phyloP scores from a whole-genome alignment of 176 grass and related monocot genomes.

The Rhipidocladum racemiflorum region DNA sequence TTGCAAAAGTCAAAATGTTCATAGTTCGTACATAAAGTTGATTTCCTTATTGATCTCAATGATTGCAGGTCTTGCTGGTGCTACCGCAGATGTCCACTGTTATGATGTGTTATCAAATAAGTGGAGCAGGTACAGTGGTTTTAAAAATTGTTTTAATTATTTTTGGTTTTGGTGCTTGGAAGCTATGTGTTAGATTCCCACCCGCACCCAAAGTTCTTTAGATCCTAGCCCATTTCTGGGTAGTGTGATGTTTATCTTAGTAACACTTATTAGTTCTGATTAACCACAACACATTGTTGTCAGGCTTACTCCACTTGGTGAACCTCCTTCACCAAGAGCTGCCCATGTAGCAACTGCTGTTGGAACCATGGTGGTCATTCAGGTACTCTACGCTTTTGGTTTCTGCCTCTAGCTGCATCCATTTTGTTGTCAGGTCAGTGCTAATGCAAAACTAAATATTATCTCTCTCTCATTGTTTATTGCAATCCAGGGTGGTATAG shows the following conservation, averaged over 20 bases:
- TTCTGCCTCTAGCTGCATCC: not conserved
- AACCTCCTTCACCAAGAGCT: slow-evolving; percentile 96
- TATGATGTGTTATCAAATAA: slow-evolving; percentile 89
- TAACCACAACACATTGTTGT: slow-evolving; percentile 15
- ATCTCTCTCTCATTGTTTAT: slow-evolving; percentile 16
- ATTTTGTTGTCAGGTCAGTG: not conserved
- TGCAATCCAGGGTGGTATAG: slow-evolving; percentile 83
- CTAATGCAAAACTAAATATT: not conserved
- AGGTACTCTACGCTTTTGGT: slow-evolving; percentile 42
- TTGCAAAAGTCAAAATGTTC: not conserved
- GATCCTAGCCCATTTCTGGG: not conserved
- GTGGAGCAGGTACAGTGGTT: slow-evolving; percentile 72
- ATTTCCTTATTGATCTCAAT: slow-evolving; percentile 29
- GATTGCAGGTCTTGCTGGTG: slow-evolving; percentile 85
- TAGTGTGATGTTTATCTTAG: not conserved
- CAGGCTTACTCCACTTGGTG: slow-evolving; percentile 90
- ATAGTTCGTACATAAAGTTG: not conserved
- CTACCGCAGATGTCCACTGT: slow-evolving; percentile 87
- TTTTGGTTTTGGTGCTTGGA: slow-evolving; percentile 7
- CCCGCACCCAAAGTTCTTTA: not conserved
- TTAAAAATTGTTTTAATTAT: not conserved
- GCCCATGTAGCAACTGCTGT: slow-evolving; percentile 96
- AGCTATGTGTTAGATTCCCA: not conserved
- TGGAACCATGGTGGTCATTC: slow-evolving; percentile 99
- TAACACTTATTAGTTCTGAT: slow-evolving; percentile 9